A percentile compares a stretch with the other conserved stretches of the same genome.
phyloP scores from a whole-genome alignment of 768 basidiomycete genomes.

The Rhodotorula diobovata region DNA sequence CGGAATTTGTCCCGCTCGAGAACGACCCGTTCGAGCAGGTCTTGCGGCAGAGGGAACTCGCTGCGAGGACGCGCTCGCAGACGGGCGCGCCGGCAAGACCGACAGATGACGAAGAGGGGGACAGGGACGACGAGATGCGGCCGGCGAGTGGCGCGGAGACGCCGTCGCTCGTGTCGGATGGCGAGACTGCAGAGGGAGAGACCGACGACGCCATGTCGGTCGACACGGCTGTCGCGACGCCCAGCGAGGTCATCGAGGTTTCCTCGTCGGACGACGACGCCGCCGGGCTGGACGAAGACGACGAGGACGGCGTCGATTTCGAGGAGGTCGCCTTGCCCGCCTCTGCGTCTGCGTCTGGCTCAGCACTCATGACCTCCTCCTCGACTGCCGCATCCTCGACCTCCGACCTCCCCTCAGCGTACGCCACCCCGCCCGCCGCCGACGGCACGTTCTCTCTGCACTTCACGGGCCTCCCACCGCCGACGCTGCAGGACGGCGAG shows the following conservation, averaged over 20 bases:
- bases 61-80: background rate
- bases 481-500: conserved; percentile 16
- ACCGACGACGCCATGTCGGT: conserved; percentile 20
- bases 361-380: background rate
- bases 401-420: background rate
- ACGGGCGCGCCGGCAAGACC: background rate
- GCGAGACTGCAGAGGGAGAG: background rate
- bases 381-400: background rate
- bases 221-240: conserved; percentile 1
- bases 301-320: conserved; percentile 21
- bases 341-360: too few species aligned
- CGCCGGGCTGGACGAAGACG: conserved; percentile 6
- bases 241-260: background rate
- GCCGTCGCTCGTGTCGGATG: conserved; percentile 5
- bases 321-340: conserved; percentile 3
- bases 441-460: conserved; percentile 26
- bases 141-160: conserved; percentile 1
- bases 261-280: background rate
- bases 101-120: background rate
- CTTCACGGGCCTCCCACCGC: conserved; percentile 20
- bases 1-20: conserved; percentile 22
- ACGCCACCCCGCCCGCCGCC: background rate
- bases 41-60: background rate
- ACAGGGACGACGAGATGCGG: background rate
- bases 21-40: conserved; percentile 18